phyloP scores from a whole-genome alignment of 1,284 basidiomycete genomes.

The Moesziomyces globuligerus region DNA sequence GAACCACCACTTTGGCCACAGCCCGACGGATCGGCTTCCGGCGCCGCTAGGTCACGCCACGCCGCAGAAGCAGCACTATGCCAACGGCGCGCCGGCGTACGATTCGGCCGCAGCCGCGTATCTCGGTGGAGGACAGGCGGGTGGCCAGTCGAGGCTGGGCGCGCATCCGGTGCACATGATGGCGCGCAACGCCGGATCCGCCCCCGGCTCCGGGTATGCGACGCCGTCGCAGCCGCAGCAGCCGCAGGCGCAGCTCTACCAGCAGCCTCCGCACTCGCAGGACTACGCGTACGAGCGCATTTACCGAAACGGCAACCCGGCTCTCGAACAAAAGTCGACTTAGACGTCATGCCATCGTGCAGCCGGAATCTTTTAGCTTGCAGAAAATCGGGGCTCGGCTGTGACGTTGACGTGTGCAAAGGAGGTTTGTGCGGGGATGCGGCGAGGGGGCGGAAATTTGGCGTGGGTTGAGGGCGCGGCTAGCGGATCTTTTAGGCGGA shows the following conservation, averaged over 20 bases:
- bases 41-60: background rate
- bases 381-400: too few species aligned
- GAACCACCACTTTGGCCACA: slow-evolving; percentile 10
- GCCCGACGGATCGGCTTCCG: slow-evolving; percentile 17
- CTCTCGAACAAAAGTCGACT: slow-evolving; percentile 29
- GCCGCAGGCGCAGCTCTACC: slow-evolving; percentile 3
- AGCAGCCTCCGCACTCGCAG: slow-evolving; percentile 16
- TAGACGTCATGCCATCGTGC: background rate
- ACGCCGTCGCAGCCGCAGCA: slow-evolving; percentile 9
- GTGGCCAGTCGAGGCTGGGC: too few species aligned
- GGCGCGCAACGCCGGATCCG: slow-evolving; percentile 5
- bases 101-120: too few species aligned
- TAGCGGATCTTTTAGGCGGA: too few species aligned
- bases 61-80: slow-evolving; percentile 25
- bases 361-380: background rate
- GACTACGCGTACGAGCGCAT: slow-evolving; percentile 17
- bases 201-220: background rate
- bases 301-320: slow-evolving; percentile 20
- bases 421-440: too few species aligned
- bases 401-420: too few species aligned
- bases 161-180: slow-evolving; percentile 7
- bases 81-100: slow-evolving; percentile 1
- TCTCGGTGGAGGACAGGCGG: too few species aligned
- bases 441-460: too few species aligned
- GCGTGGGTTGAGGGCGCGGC: too few species aligned